Base-by-base conservation (phyloP, 148 eudicot genomes). In the Amaranthus palmeri region DNA sequence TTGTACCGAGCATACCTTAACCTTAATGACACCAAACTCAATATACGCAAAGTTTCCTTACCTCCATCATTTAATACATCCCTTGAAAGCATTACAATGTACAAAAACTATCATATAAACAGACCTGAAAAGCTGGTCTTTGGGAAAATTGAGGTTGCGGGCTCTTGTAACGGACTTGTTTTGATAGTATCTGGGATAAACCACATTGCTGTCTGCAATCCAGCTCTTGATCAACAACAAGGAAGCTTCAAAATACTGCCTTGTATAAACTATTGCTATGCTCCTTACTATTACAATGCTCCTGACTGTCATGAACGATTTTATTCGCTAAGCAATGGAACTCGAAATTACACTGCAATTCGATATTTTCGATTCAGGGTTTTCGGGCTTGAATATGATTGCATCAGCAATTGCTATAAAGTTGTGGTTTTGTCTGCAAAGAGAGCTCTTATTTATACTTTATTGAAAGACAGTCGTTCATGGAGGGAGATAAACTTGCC, bases 121-220 rank as follows among this genome's bases (percentile, higher is more conserved):
- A 43, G 13, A 13, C 5, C 0, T 25, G 10, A 7, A 41, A 60
- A 51, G 36, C 3, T 10, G 15, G 58, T 11, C 3, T 71, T 36
- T 59, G 67, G 74, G 11, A 10, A 36, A 13, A n/a, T 61, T 42
- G 51, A 52, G 41, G 68, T 72, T 50, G 68, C 45, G n/a, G 75
- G 75, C 17, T 72, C 75, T 15, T 72, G 75, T 15, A 72, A 61
- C 10, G 75, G 68, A 10, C 44, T 72, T 14, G 13, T 62, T 42
- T 52, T 72, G 60, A 72, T 72, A 1, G 17, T 62, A 61, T 51
- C 60, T 62, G 60, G 68, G 40, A 8, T 14, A 11, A 36, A 52
- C 61, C 75, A 72, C 65, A 51, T 72, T 52, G 75, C 60, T 3
- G 41, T 72, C 45, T 72, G 59, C 54, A 72, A 72, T 49, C 75